Base-by-base conservation (phyloP, 2,329 filamentous ascomycete species). In the Aspergillus jensenii region DNA sequence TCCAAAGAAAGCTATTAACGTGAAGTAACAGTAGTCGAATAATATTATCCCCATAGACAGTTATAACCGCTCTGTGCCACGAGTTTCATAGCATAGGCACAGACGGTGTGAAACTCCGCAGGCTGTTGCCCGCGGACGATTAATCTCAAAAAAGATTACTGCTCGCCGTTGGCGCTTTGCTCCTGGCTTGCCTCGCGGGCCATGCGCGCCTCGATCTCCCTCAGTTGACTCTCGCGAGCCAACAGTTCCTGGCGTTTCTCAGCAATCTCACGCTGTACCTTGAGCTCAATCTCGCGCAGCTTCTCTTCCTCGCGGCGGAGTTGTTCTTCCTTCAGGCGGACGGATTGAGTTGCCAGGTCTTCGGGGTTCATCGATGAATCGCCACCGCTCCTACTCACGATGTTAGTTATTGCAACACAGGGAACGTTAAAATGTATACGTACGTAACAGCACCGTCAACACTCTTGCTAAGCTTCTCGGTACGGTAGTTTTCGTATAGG, bases 401-500 rank as follows among this genome's bases (percentile, higher is more conserved):
- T 25, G 31, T 69, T 63, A 71, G 59, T 45, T n/a, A 44, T 43
- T 25, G n/a, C 14, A 55, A 17, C 33, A 50, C 23, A 31, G 12
- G 11, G 15, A 17, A 11, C 11, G 19, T 33, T 41, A 45, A 12
- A 61, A 19, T 31, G 48, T 44, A 19, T 60, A 91, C 92, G 69
- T 90, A 96, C 92, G 87, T 87, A 85, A 87, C 86, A 79, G 87
- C 84, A 79, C 90, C 90, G 76, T 97, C 93, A 68, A 99, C 95
- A 76, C 92, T 97, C 91, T 98, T 99, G 83, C 91, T 96, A 71
- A 99, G 90, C 84, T 98, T 98, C 90, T 99, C 95, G 73, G 95
- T 99, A 91, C 95, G 92, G 86, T 99, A 99, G 82, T 99, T 99
- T 78, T 99, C 95, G 81, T 99, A 99, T 65, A 99, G 83, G 88